Base-by-base conservation (phyloP, 768 basidiomycete species). In the Wakefieldia striispora region DNA sequence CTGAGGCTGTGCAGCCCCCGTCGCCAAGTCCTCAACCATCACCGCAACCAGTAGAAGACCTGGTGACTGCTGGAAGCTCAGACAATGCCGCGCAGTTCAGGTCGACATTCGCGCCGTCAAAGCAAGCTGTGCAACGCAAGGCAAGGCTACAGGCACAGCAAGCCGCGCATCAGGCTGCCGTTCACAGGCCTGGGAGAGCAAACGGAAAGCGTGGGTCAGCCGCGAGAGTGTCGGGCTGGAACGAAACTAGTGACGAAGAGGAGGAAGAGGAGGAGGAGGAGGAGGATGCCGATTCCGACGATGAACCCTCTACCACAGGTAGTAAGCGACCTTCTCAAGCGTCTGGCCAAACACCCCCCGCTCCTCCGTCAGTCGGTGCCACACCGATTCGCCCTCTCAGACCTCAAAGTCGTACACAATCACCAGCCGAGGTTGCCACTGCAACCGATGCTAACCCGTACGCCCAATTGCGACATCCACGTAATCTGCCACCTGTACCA, bases 61-160 rank as follows among this genome's bases (percentile, higher is more conserved):
- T 55, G 16, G 34, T 47, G 4, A 26, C 45, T n/a, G 38, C 56
- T 7, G 66, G n/a, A 38, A 53, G 53, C 43, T 53, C 64, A 13
- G 69, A 67, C 37, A 64, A 65, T 17, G 57, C 49, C 36, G 56
- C 69, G 1, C 79, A 81, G 46, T 88, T 79, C 70, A 83, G 82
- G 45, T 95, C 93, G 0, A 93, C 95, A 4, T 97, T 97, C 64
- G 89, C 92, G 0, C 86, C 86, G 2, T 90, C 88, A 16, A 88
- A 81, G 60, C 82, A 86, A 55, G 92, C 92, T 34, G 82, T 83
- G 19, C 86, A 97, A 62, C 79, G 95, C 45, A 87, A 88, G 59
- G 88, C 89, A 8, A 90, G 88, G 63, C 77, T 80, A 13, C 84
- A 95, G 61, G 91, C 87, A 11, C 87, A 90, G 56, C 87, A 91